These are phyloP conservation scores for Ceratobasidium sp. DNA, from an alignment of 1,284 basidiomycete species.

Conservation along the genomic window DNA sequence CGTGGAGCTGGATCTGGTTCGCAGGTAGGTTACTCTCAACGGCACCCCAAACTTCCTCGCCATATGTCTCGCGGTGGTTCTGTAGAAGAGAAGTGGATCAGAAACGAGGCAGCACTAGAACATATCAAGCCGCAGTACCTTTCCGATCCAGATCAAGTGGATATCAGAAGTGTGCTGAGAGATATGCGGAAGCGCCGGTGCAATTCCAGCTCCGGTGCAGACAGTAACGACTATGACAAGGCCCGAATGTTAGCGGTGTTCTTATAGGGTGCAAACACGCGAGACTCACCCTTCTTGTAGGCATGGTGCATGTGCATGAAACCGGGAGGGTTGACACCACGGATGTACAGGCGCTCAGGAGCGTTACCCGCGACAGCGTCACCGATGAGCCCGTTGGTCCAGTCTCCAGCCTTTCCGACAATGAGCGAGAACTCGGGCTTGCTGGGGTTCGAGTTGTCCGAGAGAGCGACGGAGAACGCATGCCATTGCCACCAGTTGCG, in stretches of 20 bases:
- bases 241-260: background rate
- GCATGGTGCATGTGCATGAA: slow-evolving; percentile 23
- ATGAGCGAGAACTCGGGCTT: slow-evolving; percentile 12
- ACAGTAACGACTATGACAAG: background rate
- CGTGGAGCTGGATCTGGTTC: slow-evolving; percentile 5
- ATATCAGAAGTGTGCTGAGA: slow-evolving; percentile 5
- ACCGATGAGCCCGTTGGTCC: slow-evolving; percentile 18
- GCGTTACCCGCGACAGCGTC: background rate
- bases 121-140: background rate
- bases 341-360: slow-evolving; percentile 14
- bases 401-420: slow-evolving; percentile 16
- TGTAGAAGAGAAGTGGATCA: background rate
- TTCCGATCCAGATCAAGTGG: slow-evolving; percentile 12
- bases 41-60: slow-evolving; percentile 13
- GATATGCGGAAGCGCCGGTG: slow-evolving; percentile 5
- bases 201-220: slow-evolving; percentile 15
- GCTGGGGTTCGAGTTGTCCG: slow-evolving; percentile 4
- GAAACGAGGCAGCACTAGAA: too few species aligned
- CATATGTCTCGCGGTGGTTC: slow-evolving; percentile 17
- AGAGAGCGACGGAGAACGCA: slow-evolving; percentile 10
- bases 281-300: slow-evolving; percentile 15
- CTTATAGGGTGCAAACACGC: background rate
- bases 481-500: slow-evolving; percentile 17
- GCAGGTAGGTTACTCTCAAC: background rate
- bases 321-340: slow-evolving; percentile 14